Percentiles rank a stretch among this genome's conserved stretches.
Evolutionary conservation across 2,329 filamentous ascomycete genomes (phyloP).

Genomic region (Coniochaeta hoffmannii): DNA sequence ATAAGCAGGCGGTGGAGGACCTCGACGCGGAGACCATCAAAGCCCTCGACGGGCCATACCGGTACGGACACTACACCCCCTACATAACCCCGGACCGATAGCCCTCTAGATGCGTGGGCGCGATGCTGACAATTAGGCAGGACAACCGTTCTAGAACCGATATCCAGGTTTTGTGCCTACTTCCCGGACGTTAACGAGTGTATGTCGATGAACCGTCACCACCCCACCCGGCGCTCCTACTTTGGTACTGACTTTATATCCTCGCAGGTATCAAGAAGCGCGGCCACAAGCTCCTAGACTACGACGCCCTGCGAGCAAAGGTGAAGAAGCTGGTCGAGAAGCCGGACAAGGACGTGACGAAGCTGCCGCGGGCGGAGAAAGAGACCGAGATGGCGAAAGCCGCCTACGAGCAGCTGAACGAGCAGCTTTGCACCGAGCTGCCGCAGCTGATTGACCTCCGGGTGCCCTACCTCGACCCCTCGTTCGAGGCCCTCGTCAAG

Average conservation of each 20-base stretch:
- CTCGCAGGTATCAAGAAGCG: slow-evolving; percentile 84
- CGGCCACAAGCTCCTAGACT: slow-evolving; percentile 96
- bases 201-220: slow-evolving; percentile 27
- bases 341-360: slow-evolving; percentile 96
- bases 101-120: no score
- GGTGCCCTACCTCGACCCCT: slow-evolving; percentile 94
- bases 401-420: slow-evolving; percentile 94
- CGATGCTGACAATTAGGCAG: neutral
- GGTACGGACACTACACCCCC: no score
- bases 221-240: neutral
- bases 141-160: slow-evolving; percentile 90
- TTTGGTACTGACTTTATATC: slow-evolving; percentile 13
- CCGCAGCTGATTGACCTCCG: slow-evolving; percentile 94
- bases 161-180: slow-evolving; percentile 93
- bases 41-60: slow-evolving; percentile 90
- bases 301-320: slow-evolving; percentile 89
- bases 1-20: slow-evolving; percentile 97
- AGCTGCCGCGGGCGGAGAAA: slow-evolving; percentile 91
- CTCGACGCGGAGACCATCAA: slow-evolving; percentile 98
- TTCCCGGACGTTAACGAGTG: slow-evolving; percentile 99
- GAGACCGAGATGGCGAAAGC: slow-evolving; percentile 91
- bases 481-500: slow-evolving; percentile 96
- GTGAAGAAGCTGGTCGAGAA: slow-evolving; percentile 97
- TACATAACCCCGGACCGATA: slow-evolving; percentile 31
- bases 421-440: slow-evolving; percentile 86